phyloP scores from a whole-genome alignment of 805 yeast species.

The Nakazawaea ishiwadae region DNA sequence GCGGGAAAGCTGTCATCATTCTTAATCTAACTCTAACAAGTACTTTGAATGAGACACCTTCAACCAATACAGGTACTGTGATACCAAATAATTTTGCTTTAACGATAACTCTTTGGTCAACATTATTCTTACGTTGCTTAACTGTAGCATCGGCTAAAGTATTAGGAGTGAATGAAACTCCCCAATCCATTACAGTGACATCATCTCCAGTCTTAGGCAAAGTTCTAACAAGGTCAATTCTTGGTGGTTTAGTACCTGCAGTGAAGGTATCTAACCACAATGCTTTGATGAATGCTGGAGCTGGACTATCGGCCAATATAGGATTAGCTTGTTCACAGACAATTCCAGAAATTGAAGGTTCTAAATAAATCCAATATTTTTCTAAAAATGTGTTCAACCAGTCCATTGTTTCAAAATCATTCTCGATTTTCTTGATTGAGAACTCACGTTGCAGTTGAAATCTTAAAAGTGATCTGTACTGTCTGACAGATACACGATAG shows the following conservation, averaged over 20 bases:
- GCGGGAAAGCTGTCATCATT: slow-evolving; percentile 90
- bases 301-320: slow-evolving; percentile 67
- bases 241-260: slow-evolving; percentile 91
- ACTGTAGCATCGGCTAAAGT: slow-evolving; percentile 77
- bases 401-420: slow-evolving; percentile 90
- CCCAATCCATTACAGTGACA: slow-evolving; percentile 98
- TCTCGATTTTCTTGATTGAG: slow-evolving; percentile 74
- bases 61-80: slow-evolving; percentile 72
- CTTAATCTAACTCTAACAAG: slow-evolving; percentile 76
- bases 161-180: slow-evolving; percentile 88
- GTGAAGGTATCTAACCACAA: slow-evolving; percentile 88
- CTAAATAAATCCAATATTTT: slow-evolving; percentile 88
- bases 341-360: slow-evolving; percentile 83
- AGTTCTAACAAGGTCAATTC: slow-evolving; percentile 87
- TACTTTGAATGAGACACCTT: slow-evolving; percentile 74
- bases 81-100: slow-evolving; percentile 82
- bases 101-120: slow-evolving; percentile 75
- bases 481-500: slow-evolving; percentile 80
- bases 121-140: slow-evolving; percentile 78
- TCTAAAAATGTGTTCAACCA: slow-evolving; percentile 90
- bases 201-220: slow-evolving; percentile 87
- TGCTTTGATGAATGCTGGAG: slow-evolving; percentile 79
- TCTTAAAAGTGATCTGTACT: slow-evolving; percentile 68
- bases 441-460: slow-evolving; percentile 84
- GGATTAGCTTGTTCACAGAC: slow-evolving; percentile 85